Base-by-base conservation (phyloP, 495 filamentous ascomycete genomes). In the Penicillium cataractarum region DNA sequence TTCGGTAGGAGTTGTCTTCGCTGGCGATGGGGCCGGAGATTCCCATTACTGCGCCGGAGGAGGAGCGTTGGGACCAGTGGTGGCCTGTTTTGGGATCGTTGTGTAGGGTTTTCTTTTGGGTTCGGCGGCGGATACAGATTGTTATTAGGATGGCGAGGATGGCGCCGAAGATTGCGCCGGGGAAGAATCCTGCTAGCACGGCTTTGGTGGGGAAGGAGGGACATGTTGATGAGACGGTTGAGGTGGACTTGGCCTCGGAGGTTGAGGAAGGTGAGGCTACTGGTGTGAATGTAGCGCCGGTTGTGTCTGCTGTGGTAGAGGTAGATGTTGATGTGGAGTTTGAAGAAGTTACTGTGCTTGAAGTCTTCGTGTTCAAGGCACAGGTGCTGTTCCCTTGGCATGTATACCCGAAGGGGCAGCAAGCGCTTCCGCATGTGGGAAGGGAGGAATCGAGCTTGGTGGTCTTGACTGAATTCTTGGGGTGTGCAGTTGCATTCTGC, bases 381-480 rank as follows among this genome's bases (percentile, higher is more conserved):
- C 77, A 82, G 33, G 82, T 76, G 29, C 62, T 74, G 54, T 77
- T 69, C 26, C 76, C 74, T 26, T 77, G 71, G 77, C 93, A 97
- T 17, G 74, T 81, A 70, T 90, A 96, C 21, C 92, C 93, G 66
- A 90, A 87, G 0, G 93, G 93, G 74, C 89, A 91, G 75, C 92
- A 96, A 9, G 71, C 76, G 10, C 72, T 64, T 19, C 84, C 86
- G 62, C 90, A 93, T 49, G 74, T 79, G 48, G 77, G 74, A 13
- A 93, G 76, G 15, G 76, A 63, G 2, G 79, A 81, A 17, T 78
- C 69, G 12, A 91, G 77, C 9, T 83, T 80, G 17, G 86, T 92
- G n/a, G 89, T 91, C 66, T 92, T 91, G 57, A 95, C 74, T 8
- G 81, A 72, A 27, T 83, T 88, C 4, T 79, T 73, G n/a, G 90